phyloP scores from a whole-genome alignment of 1,284 basidiomycete species.

The Stygiomarasmius scandens region DNA sequence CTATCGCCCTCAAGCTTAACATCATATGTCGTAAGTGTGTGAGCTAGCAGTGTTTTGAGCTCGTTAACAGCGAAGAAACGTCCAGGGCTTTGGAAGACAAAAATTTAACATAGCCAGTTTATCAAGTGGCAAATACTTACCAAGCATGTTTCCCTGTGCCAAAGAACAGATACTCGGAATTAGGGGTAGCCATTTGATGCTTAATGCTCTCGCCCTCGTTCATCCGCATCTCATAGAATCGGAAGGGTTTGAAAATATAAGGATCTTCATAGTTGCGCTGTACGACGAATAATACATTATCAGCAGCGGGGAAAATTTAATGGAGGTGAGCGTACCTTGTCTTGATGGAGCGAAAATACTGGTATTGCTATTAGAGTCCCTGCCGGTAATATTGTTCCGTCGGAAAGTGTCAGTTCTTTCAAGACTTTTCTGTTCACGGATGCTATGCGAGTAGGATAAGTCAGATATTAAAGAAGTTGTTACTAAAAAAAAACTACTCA shows the following conservation, averaged over 20 bases:
- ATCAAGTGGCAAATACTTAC: slow-evolving; percentile 1
- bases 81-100: slow-evolving; percentile 33
- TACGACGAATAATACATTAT: not conserved
- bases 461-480: not conserved
- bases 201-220: slow-evolving; percentile 19
- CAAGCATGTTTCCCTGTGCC: slow-evolving; percentile 29
- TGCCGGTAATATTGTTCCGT: slow-evolving; percentile 27
- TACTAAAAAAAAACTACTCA: slow-evolving; percentile 4
- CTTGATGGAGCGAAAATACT: slow-evolving; percentile 22
- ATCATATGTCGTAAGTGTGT: slow-evolving; percentile 45
- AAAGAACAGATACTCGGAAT: slow-evolving; percentile 22
- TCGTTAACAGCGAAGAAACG: slow-evolving; percentile 47
- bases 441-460: not conserved
- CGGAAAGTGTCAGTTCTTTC: slow-evolving; percentile 27
- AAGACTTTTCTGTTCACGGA: slow-evolving; percentile 13
- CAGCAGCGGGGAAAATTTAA: not conserved
- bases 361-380: slow-evolving; percentile 24
- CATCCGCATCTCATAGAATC: slow-evolving; percentile 21
- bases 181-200: slow-evolving; percentile 12
- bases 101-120: not conserved
- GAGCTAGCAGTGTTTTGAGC: slow-evolving; percentile 44
- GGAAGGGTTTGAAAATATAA: slow-evolving; percentile 20
- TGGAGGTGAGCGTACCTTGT: slow-evolving; percentile 10
- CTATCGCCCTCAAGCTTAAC: slow-evolving; percentile 37
- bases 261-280: slow-evolving; percentile 18